These are phyloP conservation scores for Lasiosphaeria hispida DNA, from an alignment of 495 filamentous ascomycete genomes.

Conservation along the genomic window DNA sequence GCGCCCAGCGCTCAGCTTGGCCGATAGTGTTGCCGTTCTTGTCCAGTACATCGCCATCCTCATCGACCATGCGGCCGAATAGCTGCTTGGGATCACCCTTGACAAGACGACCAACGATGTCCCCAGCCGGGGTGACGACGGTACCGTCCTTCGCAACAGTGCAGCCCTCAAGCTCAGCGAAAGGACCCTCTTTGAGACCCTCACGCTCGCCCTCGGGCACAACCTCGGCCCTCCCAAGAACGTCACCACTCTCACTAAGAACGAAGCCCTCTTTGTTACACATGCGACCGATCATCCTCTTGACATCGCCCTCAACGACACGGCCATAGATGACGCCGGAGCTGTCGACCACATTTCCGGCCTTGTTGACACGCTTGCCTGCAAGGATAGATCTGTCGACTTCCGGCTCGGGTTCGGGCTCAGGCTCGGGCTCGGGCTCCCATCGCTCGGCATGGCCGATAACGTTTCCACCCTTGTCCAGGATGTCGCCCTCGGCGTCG, in stretches of 20 bases:
- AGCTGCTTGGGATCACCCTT: constrained; percentile 71
- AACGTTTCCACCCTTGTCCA: constrained; percentile 75
- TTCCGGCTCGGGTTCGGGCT: constrained; percentile 47
- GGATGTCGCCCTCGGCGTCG: constrained; percentile 80
- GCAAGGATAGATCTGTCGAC: constrained; percentile 67
- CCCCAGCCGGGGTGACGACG: constrained; percentile 57
- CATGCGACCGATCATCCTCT: constrained; percentile 72
- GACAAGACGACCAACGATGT: constrained; percentile 70
- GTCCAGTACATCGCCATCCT: constrained; percentile 80
- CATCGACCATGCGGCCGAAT: constrained; percentile 72
- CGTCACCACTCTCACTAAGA: constrained; percentile 74
- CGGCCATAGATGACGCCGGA: constrained; percentile 73
- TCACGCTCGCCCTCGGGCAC: constrained; percentile 68
- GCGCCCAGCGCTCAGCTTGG: constrained; percentile 78
- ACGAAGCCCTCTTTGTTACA: constrained; percentile 79
- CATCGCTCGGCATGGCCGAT: constrained; percentile 78
- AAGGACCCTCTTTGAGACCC: constrained; percentile 70
- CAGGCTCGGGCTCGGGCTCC: constrained; percentile 62
- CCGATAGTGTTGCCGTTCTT: constrained; percentile 80
- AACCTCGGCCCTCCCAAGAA: constrained; percentile 77
- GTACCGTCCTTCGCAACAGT: constrained; percentile 76
- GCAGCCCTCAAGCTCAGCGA: constrained; percentile 71
- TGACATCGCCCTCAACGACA: constrained; percentile 68
- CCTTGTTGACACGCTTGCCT: constrained; percentile 83
- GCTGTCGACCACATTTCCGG: constrained; percentile 75